phyloP scores from a whole-genome alignment of 495 filamentous ascomycete genomes.

The Tetracladium setigerum region DNA sequence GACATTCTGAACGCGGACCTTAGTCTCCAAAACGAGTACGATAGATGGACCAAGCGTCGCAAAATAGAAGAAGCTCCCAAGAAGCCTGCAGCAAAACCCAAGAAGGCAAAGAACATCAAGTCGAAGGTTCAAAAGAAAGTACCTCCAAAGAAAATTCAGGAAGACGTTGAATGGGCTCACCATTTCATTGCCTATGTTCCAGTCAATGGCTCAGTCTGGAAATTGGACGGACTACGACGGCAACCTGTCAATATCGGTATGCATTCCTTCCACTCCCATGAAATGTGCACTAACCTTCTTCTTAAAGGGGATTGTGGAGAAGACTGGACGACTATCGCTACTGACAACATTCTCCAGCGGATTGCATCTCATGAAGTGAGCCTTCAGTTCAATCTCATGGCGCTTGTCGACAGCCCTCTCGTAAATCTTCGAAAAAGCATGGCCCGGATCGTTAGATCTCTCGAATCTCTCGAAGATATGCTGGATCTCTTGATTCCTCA shows the following conservation, averaged over 20 bases:
- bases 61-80: constrained; percentile 16
- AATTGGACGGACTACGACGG: constrained; percentile 77
- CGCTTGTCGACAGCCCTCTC: constrained; percentile 35
- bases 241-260: constrained; percentile 66
- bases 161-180: constrained; percentile 43
- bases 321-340: constrained; percentile 34
- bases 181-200: constrained; percentile 93
- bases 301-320: constrained; percentile 17
- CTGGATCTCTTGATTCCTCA: constrained; percentile 6
- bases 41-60: constrained; percentile 5
- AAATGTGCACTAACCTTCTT: background rate
- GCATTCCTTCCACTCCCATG: constrained; percentile 9
- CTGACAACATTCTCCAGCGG: constrained; percentile 29
- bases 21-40: constrained; percentile 52
- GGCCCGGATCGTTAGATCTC: constrained; percentile 25
- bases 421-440: constrained; percentile 22
- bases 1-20: constrained; percentile 76
- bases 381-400: constrained; percentile 37
- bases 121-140: constrained; percentile 21
- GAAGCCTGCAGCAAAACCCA: constrained; percentile 28
- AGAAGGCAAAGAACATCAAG: constrained; percentile 17
- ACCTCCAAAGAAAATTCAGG: constrained; percentile 27
- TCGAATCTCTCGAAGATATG: constrained; percentile 22
- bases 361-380: constrained; percentile 32
- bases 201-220: constrained; percentile 67